Base-by-base conservation (phyloP, 2,329 filamentous ascomycete genomes). In the Fusarium duplospermum region DNA sequence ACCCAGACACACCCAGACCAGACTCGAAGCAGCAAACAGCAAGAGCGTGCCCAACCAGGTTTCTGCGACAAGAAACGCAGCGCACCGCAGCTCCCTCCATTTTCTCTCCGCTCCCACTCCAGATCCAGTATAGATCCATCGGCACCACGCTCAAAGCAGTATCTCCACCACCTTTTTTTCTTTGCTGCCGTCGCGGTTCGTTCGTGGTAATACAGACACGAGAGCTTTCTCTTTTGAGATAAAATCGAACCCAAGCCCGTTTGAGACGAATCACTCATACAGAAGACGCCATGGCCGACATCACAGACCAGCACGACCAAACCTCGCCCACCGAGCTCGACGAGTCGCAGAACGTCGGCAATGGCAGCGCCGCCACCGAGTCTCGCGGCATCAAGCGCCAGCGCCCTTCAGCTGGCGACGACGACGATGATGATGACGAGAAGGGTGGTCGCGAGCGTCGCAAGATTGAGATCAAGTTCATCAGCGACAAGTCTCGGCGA, bases 381-480 rank as follows among this genome's bases (percentile, higher is more conserved):
- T 90, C 86, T 84, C 94, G 95, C 83, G 95, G 94, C 83, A 90
- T 95, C 85, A 98, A 98, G 90, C 95, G 96, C 80, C 90, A 90
- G 84, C 94, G 96, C 82, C 91, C 93, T 74, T 92, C 93, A 78
- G 90, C 92, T 62, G 92, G 92, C 80, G 96, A 98, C 83, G 96
- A 98, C 82, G 96, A 98, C 77, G 96, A 98, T 76, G 96, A 98
- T 79, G 95, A 98, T 79, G 95, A 98, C 79, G 96, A 98, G 85
- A 98, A 98, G 91, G 94, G 94, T 74, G 95, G 95, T 82, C 95
- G 96, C 85, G 96, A 98, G 90, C 93, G 96, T 83, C 92, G 96
- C 87, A 99, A 99, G 93, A 99, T 99, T 81, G 96, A 99, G 86
- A 99, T 99, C 88, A 99, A 99, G 90, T 99, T 99, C 87, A 99